Base-by-base conservation (phyloP, 371 early-diverging fungal species). In the Mortierella sp. region DNA sequence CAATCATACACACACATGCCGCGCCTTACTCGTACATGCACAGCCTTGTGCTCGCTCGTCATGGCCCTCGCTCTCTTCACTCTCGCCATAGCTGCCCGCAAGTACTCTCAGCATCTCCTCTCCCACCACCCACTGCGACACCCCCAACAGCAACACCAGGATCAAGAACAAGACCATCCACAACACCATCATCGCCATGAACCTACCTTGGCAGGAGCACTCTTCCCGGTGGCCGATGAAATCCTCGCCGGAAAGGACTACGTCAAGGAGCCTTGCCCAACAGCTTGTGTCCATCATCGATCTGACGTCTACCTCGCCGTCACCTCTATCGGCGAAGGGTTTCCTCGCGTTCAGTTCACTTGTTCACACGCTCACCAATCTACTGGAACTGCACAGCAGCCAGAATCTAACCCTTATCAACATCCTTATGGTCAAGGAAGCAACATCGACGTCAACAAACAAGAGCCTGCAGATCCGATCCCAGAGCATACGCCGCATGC, bases 271-370 rank as follows among this genome's bases (percentile, higher is more conserved):
- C 70, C 79, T 8, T 81, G 71, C 28, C 73, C 84, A 26, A 28
- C n/a, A 26, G 68, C 38, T 21, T 81, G 85, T 70, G 63, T 76
- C 26, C 71, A 70, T 8, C 85, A 81, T 38, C 76, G 79, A 6
- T 78, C 79, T 0, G 85, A 79, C 10, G 14, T 78, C 58, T 84
- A 63, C 65, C 68, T 84, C 34, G 81, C 81, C 3, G 81, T 84
- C 19, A 79, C 85, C 0, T 84, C 85, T 7, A 70, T 84, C 4
- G 85, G 81, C 26, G 65, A 78, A 42, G 81, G 81, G 0, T 79
- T 76, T 63, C 85, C 85, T 19, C 48, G 79, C 2, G 70, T 84
- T 19, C 85, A 84, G 58, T 84, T 70, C 72, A 84, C 85, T 9
- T 84, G 85, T 52, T 72, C 84, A 3, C 65, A 45, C n/a, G 21